A percentile compares a stretch with the other conserved stretches of the same genome.
phyloP scores from a whole-genome alignment of 164 flowering plant genomes.

The Sedum album region DNA sequence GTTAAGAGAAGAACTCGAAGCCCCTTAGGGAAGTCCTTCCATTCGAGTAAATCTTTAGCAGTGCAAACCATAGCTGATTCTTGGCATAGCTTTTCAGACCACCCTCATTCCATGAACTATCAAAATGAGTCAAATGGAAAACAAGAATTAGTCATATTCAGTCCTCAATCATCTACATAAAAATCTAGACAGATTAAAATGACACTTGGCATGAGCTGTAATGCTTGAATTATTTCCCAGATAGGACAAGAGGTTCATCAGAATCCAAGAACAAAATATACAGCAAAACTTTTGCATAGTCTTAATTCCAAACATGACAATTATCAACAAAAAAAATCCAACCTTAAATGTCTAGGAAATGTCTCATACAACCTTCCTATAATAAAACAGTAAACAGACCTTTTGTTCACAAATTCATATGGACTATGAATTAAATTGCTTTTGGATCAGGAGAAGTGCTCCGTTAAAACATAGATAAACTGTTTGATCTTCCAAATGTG shows the following conservation, averaged over 20 bases:
- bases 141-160: not conserved
- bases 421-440: no score
- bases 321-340: no score
- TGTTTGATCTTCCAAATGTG: no score
- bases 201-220: not conserved
- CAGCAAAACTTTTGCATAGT: not conserved
- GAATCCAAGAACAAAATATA: not conserved
- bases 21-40: conserved; percentile 89
- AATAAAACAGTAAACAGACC: no score
- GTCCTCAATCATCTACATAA: not conserved
- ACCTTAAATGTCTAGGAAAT: no score
- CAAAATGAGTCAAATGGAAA: not conserved
- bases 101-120: conserved; percentile 14
- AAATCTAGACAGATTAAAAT: not conserved
- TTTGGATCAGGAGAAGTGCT: no score
- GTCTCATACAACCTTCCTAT: no score
- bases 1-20: conserved; percentile 73
- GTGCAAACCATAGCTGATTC: conserved; percentile 78
- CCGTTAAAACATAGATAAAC: not conserved
- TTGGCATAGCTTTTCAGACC: conserved; percentile 52
- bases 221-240: not conserved
- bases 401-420: no score
- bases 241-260: not conserved
- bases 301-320: no score
- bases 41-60: conserved; percentile 56